Evolutionary conservation across 345 rosid genomes (phyloP).

Genomic region (Iberis pinnata): DNA sequence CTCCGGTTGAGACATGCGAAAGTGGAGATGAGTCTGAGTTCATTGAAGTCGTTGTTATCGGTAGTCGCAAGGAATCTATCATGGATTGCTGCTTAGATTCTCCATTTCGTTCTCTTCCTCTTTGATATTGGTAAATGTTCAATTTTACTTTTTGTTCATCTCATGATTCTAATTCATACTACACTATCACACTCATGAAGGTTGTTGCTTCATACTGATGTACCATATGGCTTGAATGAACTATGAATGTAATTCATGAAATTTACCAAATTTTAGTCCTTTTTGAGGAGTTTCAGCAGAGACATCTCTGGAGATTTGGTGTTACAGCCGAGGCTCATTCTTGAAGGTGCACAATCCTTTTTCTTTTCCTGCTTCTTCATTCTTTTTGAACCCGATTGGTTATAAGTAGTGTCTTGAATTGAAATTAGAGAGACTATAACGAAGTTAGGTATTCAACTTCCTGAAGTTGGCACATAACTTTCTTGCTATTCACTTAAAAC

Average conservation of each 20-base stretch:
- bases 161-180: background rate
- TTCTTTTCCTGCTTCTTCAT: background rate
- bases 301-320: constrained; percentile 43
- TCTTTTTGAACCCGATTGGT: background rate
- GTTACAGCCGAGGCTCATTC: constrained; percentile 49
- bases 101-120: constrained; percentile 46
- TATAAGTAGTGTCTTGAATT: background rate
- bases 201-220: background rate
- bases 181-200: background rate
- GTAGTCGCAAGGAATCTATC: constrained; percentile 71
- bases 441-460: too few relatives aligned
- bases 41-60: constrained; percentile 67
- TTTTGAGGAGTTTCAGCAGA: constrained; percentile 50
- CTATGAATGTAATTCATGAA: background rate
- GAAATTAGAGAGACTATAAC: too few relatives aligned
- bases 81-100: constrained; percentile 70
- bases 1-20: constrained; percentile 15
- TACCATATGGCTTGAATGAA: constrained; percentile 5
- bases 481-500: background rate
- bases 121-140: constrained; percentile 70
- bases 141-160: background rate
- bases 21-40: constrained; percentile 20
- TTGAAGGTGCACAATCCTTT: constrained; percentile 36
- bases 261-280: background rate
- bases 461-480: background rate